Base-by-base conservation (phyloP, 176 grass and related monocot genomes). In the Carex scoparia region DNA sequence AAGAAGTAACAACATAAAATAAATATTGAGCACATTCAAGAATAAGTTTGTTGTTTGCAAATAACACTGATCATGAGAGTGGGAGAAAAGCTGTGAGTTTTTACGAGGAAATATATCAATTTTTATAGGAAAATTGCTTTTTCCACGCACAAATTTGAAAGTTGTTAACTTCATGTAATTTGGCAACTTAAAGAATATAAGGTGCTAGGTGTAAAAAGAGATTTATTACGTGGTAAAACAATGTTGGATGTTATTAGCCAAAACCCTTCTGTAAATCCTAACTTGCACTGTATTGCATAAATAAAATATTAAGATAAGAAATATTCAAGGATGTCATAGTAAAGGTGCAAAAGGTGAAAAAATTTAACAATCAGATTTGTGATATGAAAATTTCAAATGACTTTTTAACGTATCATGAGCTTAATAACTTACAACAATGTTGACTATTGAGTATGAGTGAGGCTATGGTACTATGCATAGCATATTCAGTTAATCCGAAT, bases 1-100 rank as follows among this genome's bases (percentile, higher is more conserved):
- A 94, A 87, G 82, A 89, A 4, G 23, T 37, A 23, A 23, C 23
- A 23, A 23, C 23, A 23, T 23, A 23, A 23, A 23, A 23, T 23
- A 23, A 23, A 23, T 1, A 35, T 3, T 35, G 35, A 35, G 2
- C 35, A 35, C 35, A 35, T 35, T 35, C 35, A 35, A 35, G 35
- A 35, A 35, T 35, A 35, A 35, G 35, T 35, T 35, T 35, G 35
- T 35, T 35, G 35, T 35, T 57, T 35, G 32, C 32, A 68, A 37
- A 37, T 68, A 68, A 68, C 65, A 68, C 65, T 31, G 14, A 68
- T 68, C 11, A 68, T 68, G 11, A 68, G 31, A 16, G 18, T 68
- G 37, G 31, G 65, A 1, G 4, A 68, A 68, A 62, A 62, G 60
- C 7, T 27, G 6, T 23, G 13, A 16, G 16, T 59, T 16, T 59